phyloP scores from a whole-genome alignment of 495 filamentous ascomycete genomes.

The Neurospora tetrasperma region DNA sequence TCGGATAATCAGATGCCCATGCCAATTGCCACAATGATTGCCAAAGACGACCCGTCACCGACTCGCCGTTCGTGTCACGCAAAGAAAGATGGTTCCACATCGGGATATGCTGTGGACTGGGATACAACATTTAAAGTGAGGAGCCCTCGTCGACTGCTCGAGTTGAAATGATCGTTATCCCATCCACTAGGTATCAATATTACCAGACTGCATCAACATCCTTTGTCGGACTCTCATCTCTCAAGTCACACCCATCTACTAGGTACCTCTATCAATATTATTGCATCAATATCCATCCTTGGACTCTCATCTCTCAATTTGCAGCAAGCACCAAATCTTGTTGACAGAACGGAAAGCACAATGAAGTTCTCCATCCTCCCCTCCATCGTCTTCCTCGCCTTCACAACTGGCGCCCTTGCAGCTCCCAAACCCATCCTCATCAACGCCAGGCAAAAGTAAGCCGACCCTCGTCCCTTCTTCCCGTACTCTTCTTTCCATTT shows the following conservation, averaged over 20 bases:
- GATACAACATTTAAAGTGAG: background rate
- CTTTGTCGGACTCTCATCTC: too few relatives aligned
- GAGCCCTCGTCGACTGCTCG: background rate
- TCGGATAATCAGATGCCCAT: background rate
- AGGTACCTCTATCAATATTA: background rate
- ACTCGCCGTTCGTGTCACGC: background rate
- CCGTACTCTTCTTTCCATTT: background rate
- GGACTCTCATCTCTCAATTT: background rate
- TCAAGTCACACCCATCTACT: background rate
- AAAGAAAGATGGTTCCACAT: background rate
- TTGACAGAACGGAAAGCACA: background rate
- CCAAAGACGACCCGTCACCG: background rate
- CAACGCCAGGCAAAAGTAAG: background rate
- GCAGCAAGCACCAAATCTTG: background rate
- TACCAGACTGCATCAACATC: background rate
- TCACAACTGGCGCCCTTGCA: background rate
- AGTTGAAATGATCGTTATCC: background rate
- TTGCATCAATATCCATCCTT: background rate
- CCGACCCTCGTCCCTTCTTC: background rate
- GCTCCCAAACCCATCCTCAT: background rate
- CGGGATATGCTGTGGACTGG: background rate
- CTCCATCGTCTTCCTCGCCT: background rate
- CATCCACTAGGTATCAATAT: background rate
- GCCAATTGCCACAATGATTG: too few relatives aligned
- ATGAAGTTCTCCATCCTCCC: background rate